Evolutionary conservation across 169 alveolate genomes (phyloP).

Genomic region (Plasmodium chabaudi): DNA sequence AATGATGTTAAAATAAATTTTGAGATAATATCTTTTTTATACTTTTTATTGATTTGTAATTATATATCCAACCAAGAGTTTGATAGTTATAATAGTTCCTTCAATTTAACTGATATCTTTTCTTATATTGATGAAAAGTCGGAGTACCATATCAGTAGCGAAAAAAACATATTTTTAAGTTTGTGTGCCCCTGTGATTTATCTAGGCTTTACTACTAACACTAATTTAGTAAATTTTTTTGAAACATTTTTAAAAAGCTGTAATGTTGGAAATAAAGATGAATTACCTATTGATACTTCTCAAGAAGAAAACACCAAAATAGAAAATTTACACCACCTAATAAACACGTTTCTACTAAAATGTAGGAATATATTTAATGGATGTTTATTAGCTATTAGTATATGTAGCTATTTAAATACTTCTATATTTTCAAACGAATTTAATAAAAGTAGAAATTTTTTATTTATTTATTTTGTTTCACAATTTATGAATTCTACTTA

Average conservation of each 20-base stretch:
- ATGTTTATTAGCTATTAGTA: slow-evolving; percentile 26
- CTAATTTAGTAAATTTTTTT: slow-evolving; percentile 42
- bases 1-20: neutral
- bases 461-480: slow-evolving; percentile 47
- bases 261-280: neutral
- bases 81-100: neutral
- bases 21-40: slow-evolving; percentile 34
- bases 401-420: slow-evolving; percentile 50
- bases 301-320: neutral
- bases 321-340: slow-evolving; percentile 1
- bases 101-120: neutral
- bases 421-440: slow-evolving; percentile 5
- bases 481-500: slow-evolving; percentile 15
- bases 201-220: slow-evolving; percentile 35
- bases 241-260: neutral
- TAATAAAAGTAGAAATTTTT: slow-evolving; percentile 37
- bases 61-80: neutral
- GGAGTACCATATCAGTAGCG: neutral
- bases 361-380: slow-evolving; percentile 32
- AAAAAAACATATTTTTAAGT: slow-evolving; percentile 51
- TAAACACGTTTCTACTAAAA: neutral
- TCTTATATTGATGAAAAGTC: neutral
- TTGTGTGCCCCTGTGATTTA: slow-evolving; percentile 42
- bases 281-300: neutral
- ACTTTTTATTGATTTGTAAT: slow-evolving; percentile 51